phyloP scores from a whole-genome alignment of 192 early-diverging fungal genomes.

The Backusella mclennaniae region DNA sequence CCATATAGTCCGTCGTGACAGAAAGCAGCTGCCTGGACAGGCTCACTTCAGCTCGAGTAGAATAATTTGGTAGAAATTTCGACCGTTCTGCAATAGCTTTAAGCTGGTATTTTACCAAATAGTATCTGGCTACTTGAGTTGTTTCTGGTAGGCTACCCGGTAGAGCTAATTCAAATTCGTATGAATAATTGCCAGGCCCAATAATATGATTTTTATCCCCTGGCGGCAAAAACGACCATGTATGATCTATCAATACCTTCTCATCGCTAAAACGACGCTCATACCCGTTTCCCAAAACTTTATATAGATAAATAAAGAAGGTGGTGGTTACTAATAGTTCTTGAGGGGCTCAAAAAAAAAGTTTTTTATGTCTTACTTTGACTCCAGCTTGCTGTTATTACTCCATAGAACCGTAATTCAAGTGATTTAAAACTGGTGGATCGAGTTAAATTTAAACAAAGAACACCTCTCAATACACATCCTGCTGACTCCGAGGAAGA shows the following conservation, averaged over 20 bases:
- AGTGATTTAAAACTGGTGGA: constrained; percentile 50
- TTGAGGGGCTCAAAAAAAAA: background rate
- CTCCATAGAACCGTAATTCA: constrained; percentile 45
- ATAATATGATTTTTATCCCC: constrained; percentile 26
- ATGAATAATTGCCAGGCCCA: constrained; percentile 35
- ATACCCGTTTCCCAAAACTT: constrained; percentile 1
- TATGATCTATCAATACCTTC: constrained; percentile 42
- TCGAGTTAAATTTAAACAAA: constrained; percentile 46
- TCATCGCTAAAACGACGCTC: constrained; percentile 19
- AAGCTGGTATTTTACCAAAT: constrained; percentile 49
- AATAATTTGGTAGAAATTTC: constrained; percentile 48
- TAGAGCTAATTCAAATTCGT: constrained; percentile 53
- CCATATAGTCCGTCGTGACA: constrained; percentile 37
- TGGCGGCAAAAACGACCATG: constrained; percentile 49
- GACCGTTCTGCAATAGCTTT: constrained; percentile 50
- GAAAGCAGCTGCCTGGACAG: constrained; percentile 44
- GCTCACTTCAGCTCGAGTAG: constrained; percentile 28
- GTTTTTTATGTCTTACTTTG: constrained; percentile 30
- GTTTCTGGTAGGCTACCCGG: constrained; percentile 60
- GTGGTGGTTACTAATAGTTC: background rate
- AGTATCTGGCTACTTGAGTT: constrained; percentile 40
- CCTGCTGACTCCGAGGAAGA: constrained; percentile 38
- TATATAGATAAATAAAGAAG: background rate
- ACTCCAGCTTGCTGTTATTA: constrained; percentile 40
- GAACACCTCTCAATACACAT: constrained; percentile 49